phyloP scores from a whole-genome alignment of 2,329 filamentous ascomycete genomes.

The Xylariaceae sp. region DNA sequence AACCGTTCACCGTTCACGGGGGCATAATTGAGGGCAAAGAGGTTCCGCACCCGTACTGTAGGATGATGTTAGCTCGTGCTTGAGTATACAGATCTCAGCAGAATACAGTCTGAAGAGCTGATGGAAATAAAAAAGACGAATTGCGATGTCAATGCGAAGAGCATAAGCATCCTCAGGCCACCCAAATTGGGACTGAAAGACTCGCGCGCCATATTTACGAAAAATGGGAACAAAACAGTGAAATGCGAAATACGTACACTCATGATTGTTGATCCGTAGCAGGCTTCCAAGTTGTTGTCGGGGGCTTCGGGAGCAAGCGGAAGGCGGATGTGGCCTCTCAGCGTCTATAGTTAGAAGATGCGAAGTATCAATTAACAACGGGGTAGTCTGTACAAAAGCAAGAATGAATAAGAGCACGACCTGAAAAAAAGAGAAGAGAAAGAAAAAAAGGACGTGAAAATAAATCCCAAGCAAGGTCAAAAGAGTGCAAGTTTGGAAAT shows the following conservation, averaged over 20 bases:
- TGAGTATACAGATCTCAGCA: constrained; percentile 1
- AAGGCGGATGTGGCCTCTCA: not conserved
- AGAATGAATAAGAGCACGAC: not conserved
- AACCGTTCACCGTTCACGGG: constrained; percentile 4
- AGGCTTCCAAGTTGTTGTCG: not conserved
- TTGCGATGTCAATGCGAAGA: constrained; percentile 8
- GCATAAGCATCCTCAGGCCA: not conserved
- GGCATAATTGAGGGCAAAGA: constrained; percentile 10
- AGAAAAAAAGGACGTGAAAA: not conserved
- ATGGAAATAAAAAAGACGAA: constrained; percentile 5
- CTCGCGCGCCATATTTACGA: constrained; percentile 2
- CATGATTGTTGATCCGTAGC: constrained; percentile 34
- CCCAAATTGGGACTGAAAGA: constrained; percentile 7
- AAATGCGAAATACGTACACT: constrained; percentile 42
- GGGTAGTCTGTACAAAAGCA: not conserved
- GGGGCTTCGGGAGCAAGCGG: not conserved
- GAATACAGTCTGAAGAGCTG: not conserved
- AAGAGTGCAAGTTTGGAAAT: not conserved
- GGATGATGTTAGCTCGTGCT: constrained; percentile 36
- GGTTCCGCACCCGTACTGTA: constrained; percentile 51
- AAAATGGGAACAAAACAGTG: constrained; percentile 26
- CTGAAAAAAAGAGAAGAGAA: not conserved
- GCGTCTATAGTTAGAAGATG: not conserved
- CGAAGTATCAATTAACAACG: constrained; percentile 4
- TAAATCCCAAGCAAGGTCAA: constrained; percentile 2